Conservation (phyloP, 345 rosid genomes). For the Arabis hirsuta region DNA sequence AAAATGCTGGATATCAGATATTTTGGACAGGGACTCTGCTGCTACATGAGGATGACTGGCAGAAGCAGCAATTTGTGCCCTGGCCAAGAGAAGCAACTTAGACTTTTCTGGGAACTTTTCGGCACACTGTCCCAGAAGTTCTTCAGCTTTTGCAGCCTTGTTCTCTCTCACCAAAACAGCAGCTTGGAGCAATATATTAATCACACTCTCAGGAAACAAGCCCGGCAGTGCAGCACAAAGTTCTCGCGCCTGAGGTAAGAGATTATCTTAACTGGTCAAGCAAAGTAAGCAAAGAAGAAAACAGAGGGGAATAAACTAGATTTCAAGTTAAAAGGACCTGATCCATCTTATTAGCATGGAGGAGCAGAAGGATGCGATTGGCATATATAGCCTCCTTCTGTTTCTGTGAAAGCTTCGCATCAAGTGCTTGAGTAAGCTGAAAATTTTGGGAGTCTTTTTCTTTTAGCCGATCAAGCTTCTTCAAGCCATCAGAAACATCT, state of each 20-base stretch:
- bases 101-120: constrained; percentile 76
- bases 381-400: constrained; percentile 81
- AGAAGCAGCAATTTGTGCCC: constrained; percentile 92
- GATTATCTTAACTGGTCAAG: constrained; percentile 3
- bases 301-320: constrained; percentile 11
- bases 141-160: constrained; percentile 88
- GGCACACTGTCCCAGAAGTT: constrained; percentile 66
- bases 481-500: constrained; percentile 79
- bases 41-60: constrained; percentile 83
- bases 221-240: constrained; percentile 65
- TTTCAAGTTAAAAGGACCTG: constrained; percentile 54
- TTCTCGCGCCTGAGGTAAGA: constrained; percentile 76
- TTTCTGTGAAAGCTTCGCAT: constrained; percentile 74
- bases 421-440: constrained; percentile 71
- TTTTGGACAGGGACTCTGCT: constrained; percentile 76
- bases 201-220: constrained; percentile 65
- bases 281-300: constrained; percentile 8
- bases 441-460: constrained; percentile 63
- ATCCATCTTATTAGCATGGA: constrained; percentile 94
- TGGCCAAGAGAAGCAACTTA: constrained; percentile 69
- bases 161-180: constrained; percentile 88
- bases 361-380: constrained; percentile 82
- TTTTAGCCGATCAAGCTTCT: constrained; percentile 83
- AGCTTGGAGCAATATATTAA: constrained; percentile 82
- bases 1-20: constrained; percentile 83